A percentile compares a stretch with the other conserved stretches of the same genome.
phyloP scores from a whole-genome alignment of 192 early-diverging fungal species.

The Kickxella alabastrina region DNA sequence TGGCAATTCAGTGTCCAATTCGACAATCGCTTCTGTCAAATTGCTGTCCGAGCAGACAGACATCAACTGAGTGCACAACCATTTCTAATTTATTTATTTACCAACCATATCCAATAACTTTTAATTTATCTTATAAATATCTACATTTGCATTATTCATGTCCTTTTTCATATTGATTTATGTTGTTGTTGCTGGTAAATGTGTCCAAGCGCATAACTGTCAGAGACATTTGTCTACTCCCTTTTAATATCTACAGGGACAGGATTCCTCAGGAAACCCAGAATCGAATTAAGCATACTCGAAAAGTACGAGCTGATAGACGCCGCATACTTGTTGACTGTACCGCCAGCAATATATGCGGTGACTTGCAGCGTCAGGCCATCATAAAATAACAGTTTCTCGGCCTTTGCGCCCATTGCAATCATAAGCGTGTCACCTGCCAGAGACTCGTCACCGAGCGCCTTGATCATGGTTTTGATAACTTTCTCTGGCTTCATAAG shows the following conservation, averaged over 20 bases:
- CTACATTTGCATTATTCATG: too few relatives aligned
- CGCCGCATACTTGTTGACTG: slow-evolving; percentile 21
- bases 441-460: slow-evolving; percentile 54
- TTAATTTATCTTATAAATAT: too few relatives aligned
- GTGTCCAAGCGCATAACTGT: too few relatives aligned
- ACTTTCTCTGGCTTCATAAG: slow-evolving; percentile 51
- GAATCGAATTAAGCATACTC: slow-evolving; percentile 4
- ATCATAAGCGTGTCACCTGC: slow-evolving; percentile 55
- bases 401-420: slow-evolving; percentile 23
- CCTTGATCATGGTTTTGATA: slow-evolving; percentile 53
- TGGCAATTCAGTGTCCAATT: too few relatives aligned
- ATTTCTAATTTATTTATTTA: too few relatives aligned
- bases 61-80: too few relatives aligned
- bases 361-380: slow-evolving; percentile 21
- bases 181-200: too few relatives aligned
- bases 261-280: slow-evolving; percentile 19
- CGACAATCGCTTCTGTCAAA: too few relatives aligned
- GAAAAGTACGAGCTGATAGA: slow-evolving; percentile 12
- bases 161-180: too few relatives aligned
- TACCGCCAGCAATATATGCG: slow-evolving; percentile 33
- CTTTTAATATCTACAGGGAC: neutral
- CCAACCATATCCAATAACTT: too few relatives aligned
- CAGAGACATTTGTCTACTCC: too few relatives aligned
- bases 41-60: too few relatives aligned
- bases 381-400: slow-evolving; percentile 31